Evolutionary conservation across 2,329 filamentous ascomycete species (phyloP).

Genomic region (Aspergillus latus): DNA sequence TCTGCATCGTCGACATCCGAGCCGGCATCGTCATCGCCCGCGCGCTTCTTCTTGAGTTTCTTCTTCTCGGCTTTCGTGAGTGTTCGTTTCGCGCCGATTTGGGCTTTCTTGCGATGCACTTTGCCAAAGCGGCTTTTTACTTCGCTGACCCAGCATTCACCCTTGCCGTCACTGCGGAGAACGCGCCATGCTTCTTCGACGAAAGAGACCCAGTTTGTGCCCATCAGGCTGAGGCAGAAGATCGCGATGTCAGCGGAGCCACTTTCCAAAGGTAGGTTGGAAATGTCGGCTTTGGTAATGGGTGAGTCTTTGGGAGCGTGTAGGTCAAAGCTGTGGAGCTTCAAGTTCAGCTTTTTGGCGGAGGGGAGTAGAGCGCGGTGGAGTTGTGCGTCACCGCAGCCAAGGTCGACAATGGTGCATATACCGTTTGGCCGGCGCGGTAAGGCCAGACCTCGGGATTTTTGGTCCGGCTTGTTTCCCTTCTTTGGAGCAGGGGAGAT

Average conservation of each 20-base stretch:
- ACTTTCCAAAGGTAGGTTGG: constrained; percentile 72
- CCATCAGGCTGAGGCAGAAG: constrained; percentile 97
- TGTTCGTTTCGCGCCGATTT: constrained; percentile 38
- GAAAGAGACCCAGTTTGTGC: constrained; percentile 97
- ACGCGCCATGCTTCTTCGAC: constrained; percentile 93
- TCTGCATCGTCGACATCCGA: constrained; percentile 51
- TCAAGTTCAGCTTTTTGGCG: constrained; percentile 66
- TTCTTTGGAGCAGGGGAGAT: constrained; percentile 43
- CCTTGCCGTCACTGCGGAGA: constrained; percentile 75
- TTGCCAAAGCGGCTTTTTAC: constrained; percentile 89
- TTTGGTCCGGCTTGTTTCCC: constrained; percentile 40
- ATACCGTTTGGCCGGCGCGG: constrained; percentile 67
- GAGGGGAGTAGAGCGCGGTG: constrained; percentile 64
- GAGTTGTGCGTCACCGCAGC: constrained; percentile 87
- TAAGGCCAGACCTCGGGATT: constrained; percentile 49
- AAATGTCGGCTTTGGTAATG: constrained; percentile 87
- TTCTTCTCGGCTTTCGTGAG: constrained; percentile 46
- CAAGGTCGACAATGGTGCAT: constrained; percentile 84
- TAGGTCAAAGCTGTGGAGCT: constrained; percentile 82
- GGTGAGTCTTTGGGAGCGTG: constrained; percentile 68
- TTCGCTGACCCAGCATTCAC: constrained; percentile 95
- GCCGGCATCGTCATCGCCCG: constrained; percentile 47
- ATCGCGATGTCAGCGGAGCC: constrained; percentile 81
- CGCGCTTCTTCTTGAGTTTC: constrained; percentile 48
- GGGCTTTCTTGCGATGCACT: constrained; percentile 47